A percentile compares a stretch with the other conserved stretches of the same genome.
phyloP scores from a whole-genome alignment of 1,139 yeast genomes.

The Yamadazyma sp. region DNA sequence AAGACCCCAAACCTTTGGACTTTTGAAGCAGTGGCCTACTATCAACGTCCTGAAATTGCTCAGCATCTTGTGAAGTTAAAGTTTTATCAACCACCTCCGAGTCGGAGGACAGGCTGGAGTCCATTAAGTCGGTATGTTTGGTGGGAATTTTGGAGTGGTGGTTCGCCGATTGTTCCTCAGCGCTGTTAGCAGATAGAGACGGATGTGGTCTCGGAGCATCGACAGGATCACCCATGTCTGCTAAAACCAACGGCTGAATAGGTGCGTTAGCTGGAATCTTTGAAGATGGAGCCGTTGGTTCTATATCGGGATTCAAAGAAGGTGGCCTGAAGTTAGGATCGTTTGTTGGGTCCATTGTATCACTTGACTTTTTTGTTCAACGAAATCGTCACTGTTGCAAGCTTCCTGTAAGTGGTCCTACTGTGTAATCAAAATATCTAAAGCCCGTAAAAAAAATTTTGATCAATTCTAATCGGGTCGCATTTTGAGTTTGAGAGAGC shows the following conservation, averaged over 20 bases:
- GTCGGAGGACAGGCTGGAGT: slow-evolving; percentile 21
- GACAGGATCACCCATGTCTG: slow-evolving; percentile 67
- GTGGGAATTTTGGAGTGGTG: slow-evolving; percentile 42
- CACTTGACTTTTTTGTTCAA: too few species aligned
- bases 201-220: slow-evolving; percentile 75
- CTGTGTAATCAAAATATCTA: too few species aligned
- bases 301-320: slow-evolving; percentile 55
- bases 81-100: slow-evolving; percentile 3
- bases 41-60: background rate
- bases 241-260: slow-evolving; percentile 70
- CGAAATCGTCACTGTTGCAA: too few species aligned
- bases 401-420: too few species aligned
- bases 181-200: slow-evolving; percentile 13
- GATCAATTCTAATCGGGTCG: too few species aligned
- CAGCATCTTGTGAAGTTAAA: slow-evolving; percentile 1
- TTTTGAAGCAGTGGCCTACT: too few species aligned
- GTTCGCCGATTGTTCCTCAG: slow-evolving; percentile 7
- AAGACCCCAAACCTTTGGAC: background rate
- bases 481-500: too few species aligned
- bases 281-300: slow-evolving; percentile 72
- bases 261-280: slow-evolving; percentile 77
- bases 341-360: slow-evolving; percentile 73
- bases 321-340: slow-evolving; percentile 81
- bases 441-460: too few species aligned
- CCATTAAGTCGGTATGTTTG: slow-evolving; percentile 40